Conservation (phyloP, 495 filamentous ascomycete species). For the Xylaria palmicola region DNA sequence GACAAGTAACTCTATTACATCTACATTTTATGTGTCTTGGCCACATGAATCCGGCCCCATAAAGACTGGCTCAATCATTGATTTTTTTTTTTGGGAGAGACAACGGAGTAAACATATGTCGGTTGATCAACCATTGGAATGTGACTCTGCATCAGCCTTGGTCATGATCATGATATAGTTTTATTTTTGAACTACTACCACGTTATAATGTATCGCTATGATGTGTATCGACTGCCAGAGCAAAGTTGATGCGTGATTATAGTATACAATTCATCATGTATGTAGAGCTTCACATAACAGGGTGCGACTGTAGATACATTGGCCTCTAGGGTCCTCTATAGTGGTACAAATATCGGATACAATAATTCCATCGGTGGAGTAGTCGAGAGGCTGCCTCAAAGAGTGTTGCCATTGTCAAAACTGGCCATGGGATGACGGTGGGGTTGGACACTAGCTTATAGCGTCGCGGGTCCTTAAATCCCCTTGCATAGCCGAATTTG, state of each 20-base stretch:
- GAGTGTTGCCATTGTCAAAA: background rate
- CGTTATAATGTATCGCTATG: too few species aligned
- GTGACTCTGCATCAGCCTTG: too few species aligned
- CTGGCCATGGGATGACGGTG: background rate
- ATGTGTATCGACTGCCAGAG: too few species aligned
- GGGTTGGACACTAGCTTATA: background rate
- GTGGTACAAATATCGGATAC: constrained; percentile 10
- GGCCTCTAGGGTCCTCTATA: background rate
- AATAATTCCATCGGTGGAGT: background rate
- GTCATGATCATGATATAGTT: too few species aligned
- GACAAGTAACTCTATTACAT: too few species aligned
- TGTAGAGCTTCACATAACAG: background rate
- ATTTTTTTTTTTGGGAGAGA: too few species aligned
- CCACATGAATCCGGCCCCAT: background rate
- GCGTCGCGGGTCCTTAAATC: background rate
- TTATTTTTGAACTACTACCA: too few species aligned
- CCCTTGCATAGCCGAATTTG: background rate
- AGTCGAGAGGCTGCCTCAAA: background rate
- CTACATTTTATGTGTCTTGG: too few species aligned
- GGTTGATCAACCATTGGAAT: too few species aligned
- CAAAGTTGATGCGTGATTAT: background rate
- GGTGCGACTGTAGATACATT: constrained; percentile 8
- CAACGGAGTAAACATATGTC: too few species aligned
- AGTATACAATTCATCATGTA: background rate
- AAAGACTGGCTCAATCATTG: too few species aligned